Evolutionary conservation across 2,329 filamentous ascomycete species (phyloP), one percentile per base, ranked within the genome.

Genomic region (Ophiostoma australiae): DNA sequence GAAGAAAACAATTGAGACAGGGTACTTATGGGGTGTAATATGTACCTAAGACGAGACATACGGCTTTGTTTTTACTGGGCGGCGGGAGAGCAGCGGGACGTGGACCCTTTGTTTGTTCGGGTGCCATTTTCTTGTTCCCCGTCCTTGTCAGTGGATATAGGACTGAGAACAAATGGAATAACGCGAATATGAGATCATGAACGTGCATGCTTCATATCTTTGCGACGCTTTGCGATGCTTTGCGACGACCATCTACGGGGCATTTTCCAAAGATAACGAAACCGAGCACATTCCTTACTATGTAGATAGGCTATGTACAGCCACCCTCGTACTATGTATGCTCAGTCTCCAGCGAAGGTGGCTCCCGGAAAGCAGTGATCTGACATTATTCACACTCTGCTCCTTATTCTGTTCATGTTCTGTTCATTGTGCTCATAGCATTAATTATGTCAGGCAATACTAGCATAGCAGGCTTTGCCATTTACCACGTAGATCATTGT

Each of bases 251-350:
- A 48, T 48, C 44, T 48, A 48, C 44, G 44, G 44, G 44, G 44
- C 20, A 8, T 48, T 10, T 48, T 17, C 5, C 10, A 23, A 10
- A 15, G n/a, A 58, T 23, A 27, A 58, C 23, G 27, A 31, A 31
- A 31, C 27, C 23, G 4, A 13, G 31, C 17, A 7, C n/a, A 15
- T 11, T 13, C 8, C 3, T 11, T 58, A n/a, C n/a, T n/a, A n/a
- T n/a, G n/a, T n/a, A 58, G 52, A 58, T 31, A 58, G 52, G 52
- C n/a, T 58, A 27, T 55, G 52, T 55, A 27, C n/a, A 27, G n/a
- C 52, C 27, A 27, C 27, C n/a, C 23, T 31, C 39, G 3, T 41
- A 41, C 5, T 41, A 41, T 15, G 3, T 8, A 58, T 27, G 1
- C 11, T 23, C n/a, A 27, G 52, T 58, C 23, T 58, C 52, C 23